Conservation (phyloP, 2,329 filamentous ascomycete genomes). For the Scorias spongiosa region DNA sequence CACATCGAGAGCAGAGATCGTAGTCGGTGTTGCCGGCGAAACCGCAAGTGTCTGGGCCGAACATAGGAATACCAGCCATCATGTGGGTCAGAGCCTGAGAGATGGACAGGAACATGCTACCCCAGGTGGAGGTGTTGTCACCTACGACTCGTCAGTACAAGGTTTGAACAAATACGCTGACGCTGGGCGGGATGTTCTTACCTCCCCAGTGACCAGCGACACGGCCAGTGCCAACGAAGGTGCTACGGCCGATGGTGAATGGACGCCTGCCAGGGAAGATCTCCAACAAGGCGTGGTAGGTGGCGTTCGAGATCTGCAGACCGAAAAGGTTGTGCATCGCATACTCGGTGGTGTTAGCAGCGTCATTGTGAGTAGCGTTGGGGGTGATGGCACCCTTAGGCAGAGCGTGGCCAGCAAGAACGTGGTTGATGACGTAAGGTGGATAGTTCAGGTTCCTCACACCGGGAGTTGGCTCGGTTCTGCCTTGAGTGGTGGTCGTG, state of each 20-base stretch:
- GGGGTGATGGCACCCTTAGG: slow-evolving; percentile 9
- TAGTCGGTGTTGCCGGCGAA: slow-evolving; percentile 14
- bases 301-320: slow-evolving; percentile 11
- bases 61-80: slow-evolving; percentile 15
- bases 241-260: slow-evolving; percentile 13
- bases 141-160: background rate
- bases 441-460: slow-evolving; percentile 17
- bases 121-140: slow-evolving; percentile 13
- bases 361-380: slow-evolving; percentile 13
- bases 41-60: slow-evolving; percentile 16
- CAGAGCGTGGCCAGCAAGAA: slow-evolving; percentile 10
- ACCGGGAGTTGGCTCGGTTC: slow-evolving; percentile 8
- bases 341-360: slow-evolving; percentile 12
- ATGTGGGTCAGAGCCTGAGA: slow-evolving; percentile 12
- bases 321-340: slow-evolving; percentile 16
- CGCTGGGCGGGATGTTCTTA: background rate
- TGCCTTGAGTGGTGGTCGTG: slow-evolving; percentile 7
- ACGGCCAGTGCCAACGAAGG: slow-evolving; percentile 11
- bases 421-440: slow-evolving; percentile 19
- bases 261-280: slow-evolving; percentile 13
- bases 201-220: slow-evolving; percentile 15
- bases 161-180: no score
- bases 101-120: slow-evolving; percentile 15
- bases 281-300: slow-evolving; percentile 12
- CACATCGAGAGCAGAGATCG: slow-evolving; percentile 16